phyloP scores from a whole-genome alignment of 164 flowering plant genomes.

The Sedum album region DNA sequence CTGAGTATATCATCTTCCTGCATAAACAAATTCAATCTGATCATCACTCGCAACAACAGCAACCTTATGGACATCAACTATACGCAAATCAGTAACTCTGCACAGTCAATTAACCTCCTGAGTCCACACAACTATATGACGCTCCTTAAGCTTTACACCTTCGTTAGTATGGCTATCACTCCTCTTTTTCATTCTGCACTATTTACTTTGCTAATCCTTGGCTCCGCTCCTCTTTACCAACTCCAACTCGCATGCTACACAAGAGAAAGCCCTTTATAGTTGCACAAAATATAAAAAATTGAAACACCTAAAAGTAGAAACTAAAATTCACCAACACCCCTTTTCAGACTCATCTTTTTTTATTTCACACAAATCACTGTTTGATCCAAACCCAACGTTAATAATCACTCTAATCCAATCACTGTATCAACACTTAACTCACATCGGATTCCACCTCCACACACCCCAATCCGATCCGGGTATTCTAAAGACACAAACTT shows the following conservation, averaged over 20 bases:
- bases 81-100: not conserved
- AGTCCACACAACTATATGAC: constrained; percentile 89
- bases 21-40: constrained; percentile 16
- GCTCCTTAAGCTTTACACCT: constrained; percentile 45
- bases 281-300: not conserved
- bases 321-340: constrained; percentile 7
- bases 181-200: constrained; percentile 36
- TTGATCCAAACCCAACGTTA: constrained; percentile 2
- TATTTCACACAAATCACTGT: constrained; percentile 6
- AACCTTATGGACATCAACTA: not conserved
- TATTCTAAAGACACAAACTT: constrained; percentile 1
- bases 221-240: constrained; percentile 24
- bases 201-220: not conserved
- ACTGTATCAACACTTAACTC: not conserved
- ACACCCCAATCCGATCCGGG: not conserved
- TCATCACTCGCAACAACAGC: not conserved
- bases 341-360: constrained; percentile 4
- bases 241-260: constrained; percentile 35
- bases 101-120: constrained; percentile 42
- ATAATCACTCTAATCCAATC: not conserved
- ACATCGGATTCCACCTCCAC: constrained; percentile 9
- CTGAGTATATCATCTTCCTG: constrained; percentile 93
- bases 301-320: constrained; percentile 1
- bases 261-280: constrained; percentile 20
- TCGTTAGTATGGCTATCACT: constrained; percentile 11